phyloP scores from a whole-genome alignment of 192 early-diverging fungal species.

The Coemansia sp. region DNA sequence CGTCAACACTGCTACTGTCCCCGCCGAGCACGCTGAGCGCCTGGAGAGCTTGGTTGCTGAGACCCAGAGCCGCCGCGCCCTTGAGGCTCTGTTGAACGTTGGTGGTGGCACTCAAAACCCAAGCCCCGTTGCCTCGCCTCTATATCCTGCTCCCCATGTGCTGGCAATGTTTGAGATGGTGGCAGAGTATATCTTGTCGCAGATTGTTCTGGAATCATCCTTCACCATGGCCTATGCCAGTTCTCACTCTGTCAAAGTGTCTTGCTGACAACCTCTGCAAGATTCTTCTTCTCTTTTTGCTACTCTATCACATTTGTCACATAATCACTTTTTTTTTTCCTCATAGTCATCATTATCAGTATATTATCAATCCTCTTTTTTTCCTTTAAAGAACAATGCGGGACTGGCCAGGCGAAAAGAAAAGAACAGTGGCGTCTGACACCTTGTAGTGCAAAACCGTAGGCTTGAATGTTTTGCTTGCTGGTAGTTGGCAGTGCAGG shows the following conservation, averaged over 20 bases:
- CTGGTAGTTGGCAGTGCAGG: slow-evolving; percentile 29
- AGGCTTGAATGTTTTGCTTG: slow-evolving; percentile 25
- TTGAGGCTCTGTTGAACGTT: slow-evolving; percentile 40
- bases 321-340: too few relatives aligned
- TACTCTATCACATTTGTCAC: background rate
- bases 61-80: slow-evolving; percentile 25
- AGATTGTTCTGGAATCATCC: slow-evolving; percentile 42
- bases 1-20: slow-evolving; percentile 39
- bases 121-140: background rate
- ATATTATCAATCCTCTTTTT: background rate
- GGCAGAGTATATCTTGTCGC: slow-evolving; percentile 29
- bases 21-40: slow-evolving; percentile 10
- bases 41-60: slow-evolving; percentile 24
- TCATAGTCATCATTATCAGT: too few relatives aligned
- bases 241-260: background rate
- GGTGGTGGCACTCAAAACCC: background rate
- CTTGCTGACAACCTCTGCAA: background rate
- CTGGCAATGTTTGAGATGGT: slow-evolving; percentile 10
- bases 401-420: slow-evolving; percentile 51
- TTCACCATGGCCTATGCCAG: slow-evolving; percentile 13
- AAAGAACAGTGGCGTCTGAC: slow-evolving; percentile 36
- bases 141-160: background rate
- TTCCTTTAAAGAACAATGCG: slow-evolving; percentile 27
- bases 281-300: background rate
- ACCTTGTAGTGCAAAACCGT: slow-evolving; percentile 31